Base-by-base conservation (phyloP, 768 basidiomycete species). In the Multifurca ochricompacta region DNA sequence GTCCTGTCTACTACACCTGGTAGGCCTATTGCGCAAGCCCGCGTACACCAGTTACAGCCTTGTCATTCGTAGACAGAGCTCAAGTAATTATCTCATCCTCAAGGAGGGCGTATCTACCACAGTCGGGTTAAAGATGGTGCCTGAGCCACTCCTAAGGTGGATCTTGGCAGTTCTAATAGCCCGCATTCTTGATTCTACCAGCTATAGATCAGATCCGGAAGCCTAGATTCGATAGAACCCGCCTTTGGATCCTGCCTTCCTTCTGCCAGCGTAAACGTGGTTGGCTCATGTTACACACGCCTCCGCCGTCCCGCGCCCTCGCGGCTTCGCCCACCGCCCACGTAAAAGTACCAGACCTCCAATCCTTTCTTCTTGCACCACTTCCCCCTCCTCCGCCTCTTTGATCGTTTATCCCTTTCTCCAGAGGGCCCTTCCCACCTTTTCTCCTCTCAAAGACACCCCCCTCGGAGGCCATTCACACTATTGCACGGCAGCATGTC, bases 221-320 rank as follows among this genome's bases (percentile, higher is more conserved):
- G 45, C 42, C 41, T 51, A 56, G 49, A 51, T 57, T 46, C 45
- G 50, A 57, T 49, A 45, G 57, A 43, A 51, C 21, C 10, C 27
- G 27, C 44, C 44, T 48, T 54, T 28, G 30, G 30, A 48, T 31
- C 14, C 44, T 55, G 50, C 45, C 34, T 39, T 27, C 28, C 37
- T 32, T 50, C 37, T 49, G 32, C 19, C 28, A 50, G 21, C n/a
- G 28, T 30, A 45, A 61, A 60, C 60, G 60, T 60, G 60, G 40
- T 50, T 54, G 64, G 66, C 68, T 69, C 69, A 70, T 70, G 69
- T 63, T 62, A 16, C 53, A 62, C 69, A 70, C 67, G 69, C 68
- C 56, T 54, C 54, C 42, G 51, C 63, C 64, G 59, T 52, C 64
- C 65, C 61, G 57, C 41, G 51, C 62, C 64, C 60, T 53, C 62